Evolutionary conservation across 208 protist species (phyloP), one percentile per base, ranked within the genome.

Genomic region (Wallacemonas sp.): DNA sequence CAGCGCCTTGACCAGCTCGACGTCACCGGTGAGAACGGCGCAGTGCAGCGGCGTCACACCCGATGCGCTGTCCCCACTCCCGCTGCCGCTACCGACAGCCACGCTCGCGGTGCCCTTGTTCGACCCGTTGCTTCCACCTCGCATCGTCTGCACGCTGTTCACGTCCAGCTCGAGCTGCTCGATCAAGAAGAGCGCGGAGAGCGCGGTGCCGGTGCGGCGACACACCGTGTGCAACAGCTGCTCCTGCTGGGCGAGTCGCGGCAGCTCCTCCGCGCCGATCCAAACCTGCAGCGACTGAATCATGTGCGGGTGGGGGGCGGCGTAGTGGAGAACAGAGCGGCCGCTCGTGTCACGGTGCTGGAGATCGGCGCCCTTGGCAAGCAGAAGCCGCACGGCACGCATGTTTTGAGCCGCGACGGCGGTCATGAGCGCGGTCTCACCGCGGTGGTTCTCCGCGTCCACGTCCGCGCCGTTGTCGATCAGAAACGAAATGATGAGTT

Each of bases 371-470:
- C 87, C 88, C 27, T 74, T 80, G n/a, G 33, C 44, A 1, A 96
- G 60, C 17, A 96, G 61, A 19, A 87, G 60, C 41, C 69, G 61
- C 43, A 92, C 52, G 1, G 71, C 76, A 0, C 38, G 39, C 29
- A 80, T 62, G 44, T 92, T 89, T 49, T 84, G 70, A 27, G 60
- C 62, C 2, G 74, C 70, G 2, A 78, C 80, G 1, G 86, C 88
- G 24, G 87, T 61, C 86, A 96, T 96, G 6, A 96, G 74, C 41
- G 88, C 81, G 23, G 91, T 96, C 47, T 88, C 73, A 12, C 82
- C 80, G n/a, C 61, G 62, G 9, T 30, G 19, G 2, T 39, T 34
- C 38, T 73, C 71, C 21, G 70, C 71, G 64, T 95, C 81, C n/a
- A 90, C 65, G 55, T 90, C 72, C 11, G 81, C 83, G 3, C 81